Base-by-base conservation (phyloP, 1,139 yeast genomes). In the Spencermartinsiella ligniputridi region DNA sequence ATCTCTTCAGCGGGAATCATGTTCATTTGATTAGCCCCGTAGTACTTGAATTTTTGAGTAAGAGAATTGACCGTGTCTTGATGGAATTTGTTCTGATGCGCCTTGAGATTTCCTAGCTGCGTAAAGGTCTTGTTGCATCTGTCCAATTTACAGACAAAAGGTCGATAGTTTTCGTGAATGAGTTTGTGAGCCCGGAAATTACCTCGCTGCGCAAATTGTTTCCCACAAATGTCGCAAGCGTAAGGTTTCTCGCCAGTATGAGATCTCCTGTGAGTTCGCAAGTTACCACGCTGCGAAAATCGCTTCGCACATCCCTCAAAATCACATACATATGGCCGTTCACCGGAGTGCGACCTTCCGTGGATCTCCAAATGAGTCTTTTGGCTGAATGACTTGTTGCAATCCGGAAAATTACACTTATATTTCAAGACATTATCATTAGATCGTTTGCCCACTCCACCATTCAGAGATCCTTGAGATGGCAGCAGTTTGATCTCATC, bases 171-270 rank as follows among this genome's bases (percentile, higher is more conserved):
- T 47, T 81, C 82, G 67, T 87, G 97, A 0, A 95, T 88, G 47
- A 86, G 68, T 62, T 74, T 71, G 65, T 89, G 97, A 9, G 95
- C 95, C 18, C 90, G 90, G 54, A 86, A 73, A 66, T 89, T 88
- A 18, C 97, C 97, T 62, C 89, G 85, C 58, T 96, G 78, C 44
- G 95, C 87, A 62, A 89, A 89, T 30, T 79, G 73, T 48, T 87
- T 75, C 22, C 76, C 76, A 63, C 96, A 88, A 12, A 75, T 67
- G 24, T 80, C 82, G 66, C 96, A 88, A 36, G 76, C 71, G 56
- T 83, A 87, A 3, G 96, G 96, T 61, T 84, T 84, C 56, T 87
- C 96, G 18, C 96, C 96, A 0, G 95, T 87, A 56, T 86, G 95
- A 24, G 87, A 70, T 52, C 95, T 70, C 55, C 81, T 68, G 67